Evolutionary conservation across 345 rosid genomes (phyloP).

Genomic region (Geranium rotundifolium): DNA sequence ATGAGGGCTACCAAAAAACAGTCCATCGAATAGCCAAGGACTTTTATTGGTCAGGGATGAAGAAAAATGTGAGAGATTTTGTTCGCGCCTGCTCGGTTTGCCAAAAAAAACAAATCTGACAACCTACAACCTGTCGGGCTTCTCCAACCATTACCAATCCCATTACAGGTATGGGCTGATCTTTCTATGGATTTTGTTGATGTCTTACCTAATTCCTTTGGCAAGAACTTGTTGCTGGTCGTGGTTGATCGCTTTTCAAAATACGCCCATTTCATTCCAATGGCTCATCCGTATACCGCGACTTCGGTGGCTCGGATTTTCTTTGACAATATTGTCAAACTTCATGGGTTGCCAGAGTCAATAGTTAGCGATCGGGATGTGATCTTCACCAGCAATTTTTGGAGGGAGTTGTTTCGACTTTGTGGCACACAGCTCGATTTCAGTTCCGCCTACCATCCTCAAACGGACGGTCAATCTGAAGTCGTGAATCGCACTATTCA

Average conservation of each 20-base stretch:
- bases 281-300: neutral
- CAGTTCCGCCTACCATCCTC: neutral
- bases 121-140: neutral
- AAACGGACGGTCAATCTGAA: too few relatives aligned
- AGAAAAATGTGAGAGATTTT: neutral
- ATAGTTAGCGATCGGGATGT: neutral
- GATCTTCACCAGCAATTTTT: too few relatives aligned
- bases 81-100: neutral
- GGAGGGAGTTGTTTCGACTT: neutral
- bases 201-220: neutral
- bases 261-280: neutral
- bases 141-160: neutral
- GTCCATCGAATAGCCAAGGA: neutral
- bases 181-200: neutral
- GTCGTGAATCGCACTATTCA: neutral
- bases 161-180: neutral
- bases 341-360: neutral
- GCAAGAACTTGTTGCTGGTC: neutral
- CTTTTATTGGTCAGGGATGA: neutral
- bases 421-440: neutral
- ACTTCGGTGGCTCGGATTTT: neutral
- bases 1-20: neutral
- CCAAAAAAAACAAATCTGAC: neutral
- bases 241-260: neutral
- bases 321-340: neutral